Conservation (phyloP, 208 protist species). For the Tritrichomonas foetus region DNA sequence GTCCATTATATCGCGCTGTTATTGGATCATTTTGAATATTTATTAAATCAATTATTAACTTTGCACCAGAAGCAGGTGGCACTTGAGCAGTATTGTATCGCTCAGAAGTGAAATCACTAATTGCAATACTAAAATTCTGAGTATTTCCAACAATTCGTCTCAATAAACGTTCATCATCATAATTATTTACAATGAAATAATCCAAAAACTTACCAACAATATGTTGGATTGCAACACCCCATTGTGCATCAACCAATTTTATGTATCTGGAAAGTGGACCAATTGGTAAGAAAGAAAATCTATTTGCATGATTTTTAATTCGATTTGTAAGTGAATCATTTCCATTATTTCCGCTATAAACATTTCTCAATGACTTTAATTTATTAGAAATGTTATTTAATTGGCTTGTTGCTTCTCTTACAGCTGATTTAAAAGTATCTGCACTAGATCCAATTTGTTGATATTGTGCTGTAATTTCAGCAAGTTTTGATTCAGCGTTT, state of each 20-base stretch:
- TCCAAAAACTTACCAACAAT: background rate
- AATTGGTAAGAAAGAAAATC: background rate
- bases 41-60: background rate
- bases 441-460: background rate
- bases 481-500: background rate
- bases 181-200: background rate
- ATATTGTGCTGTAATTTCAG: background rate
- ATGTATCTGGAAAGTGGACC: background rate
- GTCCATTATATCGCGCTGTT: too few relatives aligned
- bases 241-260: background rate
- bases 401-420: background rate
- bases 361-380: background rate
- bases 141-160: background rate
- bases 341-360: background rate
- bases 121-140: background rate
- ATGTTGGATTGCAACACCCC: background rate
- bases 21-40: background rate
- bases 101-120: background rate
- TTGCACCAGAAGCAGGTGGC: background rate
- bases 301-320: background rate
- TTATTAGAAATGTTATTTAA: background rate
- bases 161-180: background rate
- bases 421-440: background rate
- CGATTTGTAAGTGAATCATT: background rate
- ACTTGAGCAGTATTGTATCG: background rate